These are phyloP conservation scores for maize (Zea mays) DNA, from an alignment of 176 grass and related monocot genomes.

Conservation along the genomic window Zm-B73-REFERENCE-NAM-5.0 NC_050096.1:186983001-186983500, in stretches of 20 bases:
- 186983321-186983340: conserved; percentile 7
- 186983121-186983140: conserved; percentile 13
- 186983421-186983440: not conserved
- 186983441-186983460: not conserved
- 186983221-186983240: conserved; percentile 7
- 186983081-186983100: conserved; percentile 11
- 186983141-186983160: conserved; percentile 30
- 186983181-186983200: conserved; percentile 27
- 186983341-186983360: not conserved
- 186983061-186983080: not conserved
- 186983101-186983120: conserved; percentile 9
- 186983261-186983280: not conserved
- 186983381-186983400: not conserved
- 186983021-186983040: not conserved
- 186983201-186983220: conserved; percentile 30
- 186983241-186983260: not conserved
- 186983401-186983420: not conserved
- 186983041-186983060: not conserved
- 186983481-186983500: not conserved
- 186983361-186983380: not conserved
- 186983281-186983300: not conserved
- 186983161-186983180: conserved; percentile 27
- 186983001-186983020: conserved; percentile 11
- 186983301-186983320: conserved; percentile 3
- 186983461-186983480: not conserved